phyloP scores from a whole-genome alignment of 352 stramenopile species.

The Globisporangium abappressorium region DNA sequence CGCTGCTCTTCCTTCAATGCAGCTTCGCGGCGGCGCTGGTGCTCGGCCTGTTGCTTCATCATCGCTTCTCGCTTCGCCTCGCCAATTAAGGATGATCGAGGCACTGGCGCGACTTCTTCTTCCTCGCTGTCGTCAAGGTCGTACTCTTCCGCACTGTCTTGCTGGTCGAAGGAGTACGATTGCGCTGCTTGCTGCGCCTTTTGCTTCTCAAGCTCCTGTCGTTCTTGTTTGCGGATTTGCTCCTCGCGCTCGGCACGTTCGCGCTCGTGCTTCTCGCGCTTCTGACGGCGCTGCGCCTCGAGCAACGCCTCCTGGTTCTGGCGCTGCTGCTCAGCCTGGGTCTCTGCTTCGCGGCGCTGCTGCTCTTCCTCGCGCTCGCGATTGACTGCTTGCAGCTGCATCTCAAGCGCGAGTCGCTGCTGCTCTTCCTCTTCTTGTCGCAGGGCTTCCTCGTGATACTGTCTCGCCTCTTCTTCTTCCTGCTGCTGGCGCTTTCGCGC shows the following conservation, averaged over 20 bases:
- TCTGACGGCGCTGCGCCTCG: conserved; percentile 62
- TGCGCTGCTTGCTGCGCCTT: conserved; percentile 24
- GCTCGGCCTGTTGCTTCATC: conserved; percentile 56
- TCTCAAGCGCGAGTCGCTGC: conserved; percentile 19
- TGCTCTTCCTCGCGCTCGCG: conserved; percentile 27
- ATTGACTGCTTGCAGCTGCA: conserved; percentile 31
- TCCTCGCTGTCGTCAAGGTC: conserved; percentile 35
- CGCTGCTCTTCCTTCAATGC: conserved; percentile 54
- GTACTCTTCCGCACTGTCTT: conserved; percentile 32
- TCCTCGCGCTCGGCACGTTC: conserved; percentile 46
- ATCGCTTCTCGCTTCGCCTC: conserved; percentile 72
- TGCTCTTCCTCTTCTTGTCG: conserved; percentile 19
- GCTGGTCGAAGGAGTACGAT: not conserved
- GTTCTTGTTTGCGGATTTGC: conserved; percentile 28
- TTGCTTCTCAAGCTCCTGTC: conserved; percentile 17
- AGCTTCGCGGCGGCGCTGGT: conserved; percentile 60
- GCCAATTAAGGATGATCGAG: conserved; percentile 56
- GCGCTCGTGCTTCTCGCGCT: conserved; percentile 68
- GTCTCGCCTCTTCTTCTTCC: conserved; percentile 11
- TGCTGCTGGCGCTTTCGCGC: not conserved
- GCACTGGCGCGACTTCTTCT: conserved; percentile 25
- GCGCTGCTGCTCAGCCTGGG: conserved; percentile 26
- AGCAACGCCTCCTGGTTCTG: conserved; percentile 42
- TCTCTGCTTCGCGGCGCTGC: conserved; percentile 33
- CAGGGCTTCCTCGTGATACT: conserved; percentile 16